Conservation (phyloP, 306 rosid genomes). For the Ammopiptanthus mongolicus region DNA sequence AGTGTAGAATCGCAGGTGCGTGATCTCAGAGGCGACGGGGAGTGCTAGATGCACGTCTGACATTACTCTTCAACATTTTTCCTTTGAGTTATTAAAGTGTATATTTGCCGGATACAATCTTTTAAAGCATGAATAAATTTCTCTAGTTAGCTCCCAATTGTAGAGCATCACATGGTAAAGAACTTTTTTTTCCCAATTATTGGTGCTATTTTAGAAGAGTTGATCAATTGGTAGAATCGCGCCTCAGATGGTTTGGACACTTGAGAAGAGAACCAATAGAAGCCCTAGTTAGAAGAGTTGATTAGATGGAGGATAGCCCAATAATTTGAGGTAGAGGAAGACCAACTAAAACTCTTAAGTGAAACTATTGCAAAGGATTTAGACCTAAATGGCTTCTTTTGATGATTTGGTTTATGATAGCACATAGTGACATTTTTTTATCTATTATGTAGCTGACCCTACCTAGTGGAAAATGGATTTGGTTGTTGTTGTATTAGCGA, state of each 20-base stretch:
- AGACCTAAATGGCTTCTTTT: background rate
- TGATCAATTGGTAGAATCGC: background rate
- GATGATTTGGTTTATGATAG: background rate
- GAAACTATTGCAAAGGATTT: background rate
- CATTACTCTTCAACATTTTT: background rate
- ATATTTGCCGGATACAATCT: background rate
- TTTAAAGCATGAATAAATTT: background rate
- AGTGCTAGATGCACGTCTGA: background rate
- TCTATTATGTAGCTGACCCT: background rate
- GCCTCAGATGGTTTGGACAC: no score
- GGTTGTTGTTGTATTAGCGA: background rate
- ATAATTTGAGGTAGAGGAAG: background rate
- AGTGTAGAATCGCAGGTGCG: background rate
- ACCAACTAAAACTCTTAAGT: background rate
- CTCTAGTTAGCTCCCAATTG: background rate
- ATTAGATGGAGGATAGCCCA: background rate
- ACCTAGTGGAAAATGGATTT: background rate
- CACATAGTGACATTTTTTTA: background rate
- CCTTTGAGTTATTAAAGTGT: background rate
- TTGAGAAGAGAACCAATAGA: background rate
- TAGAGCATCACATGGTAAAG: background rate
- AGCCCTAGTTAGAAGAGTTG: background rate
- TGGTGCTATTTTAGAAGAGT: background rate
- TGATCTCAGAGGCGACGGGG: background rate
- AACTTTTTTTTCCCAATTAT: background rate